These are phyloP conservation scores for Neurospora sp. DNA, from an alignment of 495 filamentous ascomycete species.

Conservation along the genomic window DNA sequence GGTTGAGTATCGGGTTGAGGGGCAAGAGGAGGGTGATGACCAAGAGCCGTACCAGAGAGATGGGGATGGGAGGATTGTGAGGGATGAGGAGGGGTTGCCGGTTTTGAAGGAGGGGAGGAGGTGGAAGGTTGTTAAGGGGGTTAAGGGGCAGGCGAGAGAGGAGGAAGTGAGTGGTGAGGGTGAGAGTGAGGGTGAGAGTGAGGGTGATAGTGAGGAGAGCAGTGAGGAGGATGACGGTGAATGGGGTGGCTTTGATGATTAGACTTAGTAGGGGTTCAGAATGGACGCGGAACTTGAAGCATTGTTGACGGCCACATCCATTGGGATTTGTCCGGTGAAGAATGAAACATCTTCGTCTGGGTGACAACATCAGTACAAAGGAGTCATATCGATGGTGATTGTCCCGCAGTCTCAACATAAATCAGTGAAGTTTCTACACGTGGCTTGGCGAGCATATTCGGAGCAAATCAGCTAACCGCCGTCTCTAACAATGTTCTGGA, in stretches of 20 bases:
- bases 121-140: conserved; percentile 23
- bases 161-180: conserved; percentile 4
- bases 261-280: not conserved
- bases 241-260: conserved; percentile 43
- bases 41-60: conserved; percentile 20
- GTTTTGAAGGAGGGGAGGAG: not conserved
- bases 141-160: conserved; percentile 12
- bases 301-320: not conserved
- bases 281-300: not conserved
- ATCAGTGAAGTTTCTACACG: not conserved
- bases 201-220: conserved; percentile 6
- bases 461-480: too few relatives aligned
- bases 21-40: not conserved
- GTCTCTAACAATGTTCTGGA: too few relatives aligned
- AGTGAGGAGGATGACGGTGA: conserved; percentile 21
- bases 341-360: not conserved
- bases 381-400: too few relatives aligned
- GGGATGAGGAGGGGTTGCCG: conserved; percentile 13
- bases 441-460: not conserved
- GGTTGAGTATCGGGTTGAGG: conserved; percentile 11
- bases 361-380: not conserved
- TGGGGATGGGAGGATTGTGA: conserved; percentile 19
- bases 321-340: not conserved
- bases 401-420: too few relatives aligned
- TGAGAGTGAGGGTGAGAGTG: not conserved